Conservation (phyloP, 2,329 filamentous ascomycete species). For the Fusarium algeriense region DNA sequence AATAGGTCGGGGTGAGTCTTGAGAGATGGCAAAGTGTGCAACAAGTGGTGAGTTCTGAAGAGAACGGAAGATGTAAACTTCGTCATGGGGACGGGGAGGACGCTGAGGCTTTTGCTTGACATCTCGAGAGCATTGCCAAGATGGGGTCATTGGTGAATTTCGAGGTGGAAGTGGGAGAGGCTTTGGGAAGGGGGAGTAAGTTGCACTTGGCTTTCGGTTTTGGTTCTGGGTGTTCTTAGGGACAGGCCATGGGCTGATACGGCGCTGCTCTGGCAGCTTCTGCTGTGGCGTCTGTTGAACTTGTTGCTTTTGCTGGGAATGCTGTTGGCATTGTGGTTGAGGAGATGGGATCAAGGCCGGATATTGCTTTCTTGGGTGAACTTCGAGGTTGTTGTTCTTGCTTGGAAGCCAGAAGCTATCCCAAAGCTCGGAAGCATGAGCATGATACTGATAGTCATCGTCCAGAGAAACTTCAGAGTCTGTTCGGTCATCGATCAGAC, state of each 20-base stretch:
- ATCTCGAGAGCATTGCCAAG: slow-evolving; percentile 47
- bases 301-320: slow-evolving; percentile 5
- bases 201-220: slow-evolving; percentile 46
- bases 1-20: slow-evolving; percentile 31
- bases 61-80: slow-evolving; percentile 34
- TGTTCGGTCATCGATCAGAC: slow-evolving; percentile 63
- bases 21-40: slow-evolving; percentile 31
- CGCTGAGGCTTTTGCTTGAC: slow-evolving; percentile 45
- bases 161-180: slow-evolving; percentile 52
- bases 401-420: slow-evolving; percentile 61
- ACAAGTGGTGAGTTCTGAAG: slow-evolving; percentile 27
- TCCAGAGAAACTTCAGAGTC: slow-evolving; percentile 65
- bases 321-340: slow-evolving; percentile 36
- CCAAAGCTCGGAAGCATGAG: slow-evolving; percentile 62
- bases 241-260: slow-evolving; percentile 47
- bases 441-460: slow-evolving; percentile 63
- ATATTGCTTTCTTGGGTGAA: slow-evolving; percentile 48
- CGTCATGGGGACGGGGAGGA: slow-evolving; percentile 48
- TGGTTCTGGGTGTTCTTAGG: slow-evolving; percentile 38
- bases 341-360: slow-evolving; percentile 50
- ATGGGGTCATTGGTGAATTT: slow-evolving; percentile 42
- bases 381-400: slow-evolving; percentile 25
- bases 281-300: slow-evolving; percentile 1
- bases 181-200: slow-evolving; percentile 60
- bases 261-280: slow-evolving; percentile 43